Conservation (phyloP, 1,284 basidiomycete genomes). For the Clitocybe nebularis region DNA sequence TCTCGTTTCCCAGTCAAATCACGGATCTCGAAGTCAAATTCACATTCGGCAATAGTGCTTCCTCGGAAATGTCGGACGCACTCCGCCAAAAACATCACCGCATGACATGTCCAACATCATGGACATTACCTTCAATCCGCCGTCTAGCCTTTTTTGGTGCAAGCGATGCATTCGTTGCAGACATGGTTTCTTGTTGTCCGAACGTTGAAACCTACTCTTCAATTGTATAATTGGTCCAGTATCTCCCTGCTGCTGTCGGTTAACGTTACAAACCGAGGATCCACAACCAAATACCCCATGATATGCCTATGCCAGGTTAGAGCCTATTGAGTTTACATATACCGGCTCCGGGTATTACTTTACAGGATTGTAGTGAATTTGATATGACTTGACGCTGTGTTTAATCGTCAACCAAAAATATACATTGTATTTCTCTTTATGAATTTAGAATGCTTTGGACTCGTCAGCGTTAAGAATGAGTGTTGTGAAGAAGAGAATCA, state of each 20-base stretch:
- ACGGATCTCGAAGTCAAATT: conserved; percentile 13
- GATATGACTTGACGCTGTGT: background rate
- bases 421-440: background rate
- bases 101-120: background rate
- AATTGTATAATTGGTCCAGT: too few species aligned
- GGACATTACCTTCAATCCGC: background rate
- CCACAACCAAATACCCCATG: too few species aligned
- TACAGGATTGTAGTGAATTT: background rate
- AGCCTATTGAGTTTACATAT: too few species aligned
- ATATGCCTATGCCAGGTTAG: too few species aligned
- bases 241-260: too few species aligned
- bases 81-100: background rate
- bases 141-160: conserved; percentile 6
- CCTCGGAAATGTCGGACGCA: background rate
- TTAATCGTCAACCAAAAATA: background rate
- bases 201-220: too few species aligned
- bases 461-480: conserved; percentile 45
- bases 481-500: conserved; percentile 44
- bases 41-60: conserved; percentile 4
- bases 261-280: too few species aligned
- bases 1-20: conserved; percentile 11
- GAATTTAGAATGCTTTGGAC: conserved; percentile 16
- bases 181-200: conserved; percentile 7
- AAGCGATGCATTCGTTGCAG: conserved; percentile 1
- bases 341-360: too few species aligned